Evolutionary conservation across 352 stramenopile species (phyloP), one percentile per base, ranked within the genome.

Genomic region (Globisporangium abappressorium): DNA sequence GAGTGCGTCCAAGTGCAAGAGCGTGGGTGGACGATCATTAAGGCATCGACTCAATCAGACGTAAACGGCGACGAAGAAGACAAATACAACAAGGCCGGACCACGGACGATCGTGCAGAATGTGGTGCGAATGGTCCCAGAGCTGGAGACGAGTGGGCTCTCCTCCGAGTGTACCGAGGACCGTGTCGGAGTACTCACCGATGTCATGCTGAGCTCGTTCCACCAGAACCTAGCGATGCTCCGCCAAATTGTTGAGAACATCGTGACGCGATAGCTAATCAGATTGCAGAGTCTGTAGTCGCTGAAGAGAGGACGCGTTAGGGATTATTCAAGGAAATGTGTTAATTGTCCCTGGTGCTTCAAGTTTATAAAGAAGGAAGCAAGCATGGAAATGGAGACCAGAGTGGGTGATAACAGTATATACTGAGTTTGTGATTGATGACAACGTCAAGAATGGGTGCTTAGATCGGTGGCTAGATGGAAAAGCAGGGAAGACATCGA

Each of bases 171-270:
- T 4, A 5, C 30, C 2, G 24, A 53, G 12, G 46, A 28, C 8
- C 24, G 28, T 18, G 51, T 62, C 53, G 63, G 63, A 1, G 24
- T 61, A 4, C 38, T 68, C 53, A 68, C 63, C 11, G 63, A 68
- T 36, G 24, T 68, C 7, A 30, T 68, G 51, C 20, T 68, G 18
- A n/a, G 63, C 7, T 34, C 53, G 36, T 62, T 57, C 28, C 34
- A 55, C 26, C 51, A 61, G 51, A 68, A 68, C 54, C 55, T 68
- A 24, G 14, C 36, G 26, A 34, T 38, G 22, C 7, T 68, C 53
- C 53, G 57, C 36, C 63, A 68, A 20, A 54, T 62, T 34, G n/a
- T 62, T 3, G 63, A 59, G 20, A 49, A 58, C 49, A 34, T 51
- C 15, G 24, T 2, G 59, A 38, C 56, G 33, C 33, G 12, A n/a